Base-by-base conservation (phyloP, 148 eudicot genomes). In the Euryodendron excelsum region DNA sequence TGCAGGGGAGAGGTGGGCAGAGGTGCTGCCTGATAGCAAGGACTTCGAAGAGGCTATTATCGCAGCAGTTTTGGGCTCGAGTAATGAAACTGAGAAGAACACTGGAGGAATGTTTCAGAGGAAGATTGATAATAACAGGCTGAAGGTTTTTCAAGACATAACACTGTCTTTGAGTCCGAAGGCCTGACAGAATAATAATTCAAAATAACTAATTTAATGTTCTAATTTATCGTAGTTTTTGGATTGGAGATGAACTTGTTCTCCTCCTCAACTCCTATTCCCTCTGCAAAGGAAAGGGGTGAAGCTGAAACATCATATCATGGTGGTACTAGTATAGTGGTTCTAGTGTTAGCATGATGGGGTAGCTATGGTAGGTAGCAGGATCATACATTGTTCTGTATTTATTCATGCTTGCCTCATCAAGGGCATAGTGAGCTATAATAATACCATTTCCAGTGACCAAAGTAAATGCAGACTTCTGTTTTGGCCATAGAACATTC, bases 21-120 rank as follows among this genome's bases (percentile, higher is more conserved):
- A 89, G 83, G 73, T 91, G 73, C 70, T 95, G 72, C 99, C 98
- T 0, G 98, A 96, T 67, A 94, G 84, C 28, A 90, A 92, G 87
- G 98, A 90, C 52, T 96, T 96, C 77, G 98, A 96, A 52, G 92
- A 96, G 21, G 97, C 98, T 0, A 92, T 96, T 12, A 77, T 96
- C 3, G 92, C 97, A 5, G 95, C 99, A 4, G 98, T 89, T 78
- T 74, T 96, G 85, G 91, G 87, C 53, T 68, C 88, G 23, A 77
- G 36, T 31, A 64, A 52, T 5, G 83, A 80, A 27, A 37, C 50
- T 3, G 63, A 52, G 78, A 66, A 58, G 67, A 56, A 74, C 18
- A 31, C 2, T 47, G 31, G 68, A 36, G 28, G 71, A 56, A 66
- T 75, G n/a, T 62, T 71, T 18, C 67, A 71, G 58, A 73, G 74